phyloP scores from a whole-genome alignment of 805 yeast genomes.

The Maudiozyma turicensis region DNA sequence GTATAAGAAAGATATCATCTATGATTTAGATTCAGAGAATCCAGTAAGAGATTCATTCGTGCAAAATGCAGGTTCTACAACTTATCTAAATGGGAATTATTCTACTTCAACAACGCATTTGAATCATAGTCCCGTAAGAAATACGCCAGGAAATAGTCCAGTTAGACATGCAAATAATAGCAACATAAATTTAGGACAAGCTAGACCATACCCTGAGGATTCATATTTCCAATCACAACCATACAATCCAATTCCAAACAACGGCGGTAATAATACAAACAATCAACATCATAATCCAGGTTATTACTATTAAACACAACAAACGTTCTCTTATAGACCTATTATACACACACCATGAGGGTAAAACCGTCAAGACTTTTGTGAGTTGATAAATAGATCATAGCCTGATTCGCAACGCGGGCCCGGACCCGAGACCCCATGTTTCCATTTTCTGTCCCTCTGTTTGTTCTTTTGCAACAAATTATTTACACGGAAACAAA shows the following conservation, averaged over 20 bases:
- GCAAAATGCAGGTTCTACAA: not conserved
- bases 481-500: too few relatives aligned
- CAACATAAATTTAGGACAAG: not conserved
- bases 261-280: not conserved
- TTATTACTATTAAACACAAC: not conserved
- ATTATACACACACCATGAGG: too few relatives aligned
- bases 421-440: too few relatives aligned
- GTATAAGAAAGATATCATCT: slow-evolving; percentile 1
- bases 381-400: too few relatives aligned
- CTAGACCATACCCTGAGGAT: not conserved
- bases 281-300: not conserved
- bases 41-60: not conserved
- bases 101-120: not conserved
- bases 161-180: not conserved
- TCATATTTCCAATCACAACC: not conserved
- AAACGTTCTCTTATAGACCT: too few relatives aligned
- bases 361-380: too few relatives aligned
- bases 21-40: not conserved
- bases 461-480: too few relatives aligned
- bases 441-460: too few relatives aligned
- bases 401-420: too few relatives aligned
- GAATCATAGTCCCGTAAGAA: not conserved
- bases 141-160: not conserved
- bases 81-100: not conserved
- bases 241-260: not conserved